Base-by-base conservation (phyloP, 139 green algal genomes). In the Chlorella sp. region DNA sequence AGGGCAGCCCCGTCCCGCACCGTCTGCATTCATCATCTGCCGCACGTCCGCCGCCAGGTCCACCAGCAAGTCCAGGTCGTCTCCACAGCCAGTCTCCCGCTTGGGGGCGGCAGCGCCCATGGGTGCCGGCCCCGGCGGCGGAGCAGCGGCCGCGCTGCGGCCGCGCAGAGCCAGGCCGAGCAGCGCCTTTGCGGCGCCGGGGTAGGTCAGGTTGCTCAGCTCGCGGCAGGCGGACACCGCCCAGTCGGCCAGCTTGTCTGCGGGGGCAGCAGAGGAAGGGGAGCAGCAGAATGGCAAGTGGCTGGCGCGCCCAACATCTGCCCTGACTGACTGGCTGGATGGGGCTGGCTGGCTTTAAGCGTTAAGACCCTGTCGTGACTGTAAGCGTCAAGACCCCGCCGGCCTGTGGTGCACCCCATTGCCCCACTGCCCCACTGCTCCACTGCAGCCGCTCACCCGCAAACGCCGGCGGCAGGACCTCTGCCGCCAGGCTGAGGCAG, bases 231-330 rank as follows among this genome's bases (percentile, higher is more conserved):
- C 76, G 1, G 32, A 34, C 56, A 76, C 70, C 0, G 65, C 70
- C 84, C 84, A 88, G 76, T 43, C 67, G 13, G 64, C 84, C 32
- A 88, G 24, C 4, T 4, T 22, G 54, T 20, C 62, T 41, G 72
- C 72, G 41, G 1, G 38, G 16, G 6, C 8, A 38, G 26, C 38
- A 0, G 28, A 77, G 17, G 68, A 5, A 41, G 17, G 32, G 65
- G 46, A 54, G 8, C 8, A 11, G 8, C 8, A 54, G 46, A 54
- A 54, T 11, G n/a, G n/a, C n/a, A n/a, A n/a, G n/a, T n/a, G n/a
- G n/a, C n/a, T n/a, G n/a, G n/a, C n/a, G n/a, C n/a, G n/a, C n/a
- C n/a, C n/a, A n/a, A n/a, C n/a, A n/a, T n/a, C n/a, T n/a, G n/a
- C n/a, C n/a, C n/a, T n/a, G n/a, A n/a, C n/a, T n/a, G n/a, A n/a